Evolutionary conservation across 257 asterid species (phyloP), one percentile per base, ranked within the genome.

Genomic region (Solanum pimpinellifolium): DNA sequence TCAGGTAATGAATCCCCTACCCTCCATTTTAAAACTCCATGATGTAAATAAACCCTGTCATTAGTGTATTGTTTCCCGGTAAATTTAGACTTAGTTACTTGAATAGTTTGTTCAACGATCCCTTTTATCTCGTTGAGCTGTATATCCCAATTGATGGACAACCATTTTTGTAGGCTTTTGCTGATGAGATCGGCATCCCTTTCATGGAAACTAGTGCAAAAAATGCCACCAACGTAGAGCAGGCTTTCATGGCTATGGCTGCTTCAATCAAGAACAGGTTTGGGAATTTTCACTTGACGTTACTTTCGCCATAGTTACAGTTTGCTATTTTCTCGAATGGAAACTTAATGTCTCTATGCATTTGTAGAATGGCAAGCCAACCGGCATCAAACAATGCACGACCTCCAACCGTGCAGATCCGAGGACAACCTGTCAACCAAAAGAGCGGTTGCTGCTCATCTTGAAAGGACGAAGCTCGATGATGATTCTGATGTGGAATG

Each of bases 331-430:
- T 81, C 20, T 2, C 7, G 46, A 18, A 31, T 18, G 85, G 69
- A 20, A 81, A 81, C 85, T 81, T 49, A 81, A 16, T 49, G 31
- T 49, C 21, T 2, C 11, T 20, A 11, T 49, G 31, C 2, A 49
- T 90, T 87, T n/a, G 83, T 89, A 95, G 98, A 93, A 96, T 96
- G 98, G 98, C 98, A 33, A 96, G 95, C 86, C 98, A 96, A 88
- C 98, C 98, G 44, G 91, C 93, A 52, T 90, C 90, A 92, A 94
- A 88, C 88, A 93, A 89, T 85, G 95, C 95, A 25, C 93, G 98
- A 46, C 98, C 96, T 47, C 94, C 96, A 23, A 94, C 97, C 0
- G 97, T 96, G 85, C 95, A 96, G 92, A 94, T 96, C 89, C 93
- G 94, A 44, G 97, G 98, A 88, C 98, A 94, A 46, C 96, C 97